These are phyloP conservation scores for Populus euphratica DNA, from an alignment of 345 rosid genomes.

Conservation along the genomic window DNA sequence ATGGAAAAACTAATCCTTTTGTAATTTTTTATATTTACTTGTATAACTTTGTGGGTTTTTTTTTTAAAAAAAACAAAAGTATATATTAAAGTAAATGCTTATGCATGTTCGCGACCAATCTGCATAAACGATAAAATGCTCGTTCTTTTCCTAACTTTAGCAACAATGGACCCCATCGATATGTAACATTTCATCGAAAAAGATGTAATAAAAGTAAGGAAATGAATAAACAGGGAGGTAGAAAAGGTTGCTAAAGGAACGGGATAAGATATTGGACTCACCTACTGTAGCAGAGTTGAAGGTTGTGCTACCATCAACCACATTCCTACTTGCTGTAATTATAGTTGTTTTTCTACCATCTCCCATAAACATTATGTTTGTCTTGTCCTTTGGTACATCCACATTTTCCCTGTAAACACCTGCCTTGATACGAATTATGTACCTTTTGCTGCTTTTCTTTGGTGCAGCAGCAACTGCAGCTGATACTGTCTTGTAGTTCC, in stretches of 20 bases:
- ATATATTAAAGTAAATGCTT: no score
- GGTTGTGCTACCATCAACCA: constrained; percentile 74
- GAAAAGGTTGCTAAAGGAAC: not conserved
- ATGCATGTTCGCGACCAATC: no score
- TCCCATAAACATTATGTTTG: constrained; percentile 74
- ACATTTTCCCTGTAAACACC: constrained; percentile 84
- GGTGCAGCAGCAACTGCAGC: constrained; percentile 82
- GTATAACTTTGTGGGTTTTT: no score
- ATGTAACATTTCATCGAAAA: not conserved
- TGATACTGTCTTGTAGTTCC: constrained; percentile 49
- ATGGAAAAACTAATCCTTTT: no score
- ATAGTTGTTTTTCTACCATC: constrained; percentile 66
- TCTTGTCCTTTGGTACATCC: constrained; percentile 59
- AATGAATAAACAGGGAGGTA: not conserved
- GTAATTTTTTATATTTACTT: no score
- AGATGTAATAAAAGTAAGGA: not conserved
- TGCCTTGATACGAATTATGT: constrained; percentile 60
- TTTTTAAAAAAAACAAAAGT: no score
- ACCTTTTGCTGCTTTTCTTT: constrained; percentile 51
- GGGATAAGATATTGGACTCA: constrained; percentile 18
- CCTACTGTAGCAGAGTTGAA: constrained; percentile 95
- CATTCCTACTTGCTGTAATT: constrained; percentile 65
- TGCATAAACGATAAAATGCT: no score
- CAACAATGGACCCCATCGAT: not conserved
- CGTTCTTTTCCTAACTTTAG: not conserved